Evolutionary conservation across 441 rosid genomes (phyloP), one percentile per base, ranked within the genome.

Genomic region (Erodium texanum): DNA sequence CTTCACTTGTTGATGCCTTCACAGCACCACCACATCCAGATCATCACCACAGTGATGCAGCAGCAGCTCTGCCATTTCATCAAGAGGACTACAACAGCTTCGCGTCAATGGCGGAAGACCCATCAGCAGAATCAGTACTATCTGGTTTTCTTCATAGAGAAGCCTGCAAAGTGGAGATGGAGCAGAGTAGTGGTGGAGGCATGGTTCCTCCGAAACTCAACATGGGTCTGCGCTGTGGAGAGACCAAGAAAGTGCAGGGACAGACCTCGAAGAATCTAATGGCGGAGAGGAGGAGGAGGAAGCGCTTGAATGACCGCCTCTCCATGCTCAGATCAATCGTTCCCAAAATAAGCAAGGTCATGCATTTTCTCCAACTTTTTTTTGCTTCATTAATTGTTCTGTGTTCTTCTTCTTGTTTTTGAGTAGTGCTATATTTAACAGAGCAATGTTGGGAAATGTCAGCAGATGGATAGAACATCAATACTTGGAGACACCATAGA

Each of bases 261-360:
- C 97, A 92, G 75, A 97, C 98, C n/a, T 92, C 98, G 3, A 92
- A 92, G 86, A 92, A 92, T 78, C 75, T 92, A 50, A 92, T 92
- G 96, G 98, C 98, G 0, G 98, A 92, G 78, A 82, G 97, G 64
- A 86, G 98, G 54, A 81, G 98, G 69, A 87, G 98, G 68, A 93
- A 93, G 84, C 75, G 97, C 48, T 81, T 93, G 66, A 93, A 93
- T 70, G 98, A 93, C 76, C 79, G 97, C 29, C 96, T 93, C 48
- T 89, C 97, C 56, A 93, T 93, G 98, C 89, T 93, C 69, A 82
- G 98, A 82, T 93, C 38, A 34, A 34, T 34, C 7, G 38, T 34
- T 34, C 38, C 38, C 45, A 38, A 38, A 38, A 38, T 90, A 81
- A 89, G 96, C 82, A 93, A 93, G 97, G 45, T 38, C 45, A 1